Evolutionary conservation across 2,329 filamentous ascomycete genomes (phyloP).

Genomic region (Camillea tinctor): DNA sequence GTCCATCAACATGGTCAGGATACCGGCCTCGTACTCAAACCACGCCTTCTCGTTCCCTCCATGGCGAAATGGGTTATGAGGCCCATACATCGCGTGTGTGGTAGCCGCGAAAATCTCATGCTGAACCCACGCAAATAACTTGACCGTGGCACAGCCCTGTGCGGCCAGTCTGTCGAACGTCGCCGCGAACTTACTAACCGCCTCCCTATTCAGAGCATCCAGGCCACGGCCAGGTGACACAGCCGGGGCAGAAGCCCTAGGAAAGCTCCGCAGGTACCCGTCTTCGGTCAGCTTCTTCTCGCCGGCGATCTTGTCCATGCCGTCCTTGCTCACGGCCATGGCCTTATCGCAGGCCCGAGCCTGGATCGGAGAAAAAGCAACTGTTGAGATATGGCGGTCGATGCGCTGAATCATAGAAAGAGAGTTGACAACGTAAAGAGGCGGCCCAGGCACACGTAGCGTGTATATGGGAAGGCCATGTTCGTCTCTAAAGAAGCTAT

Average conservation of each 20-base stretch:
- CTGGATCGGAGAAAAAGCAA: constrained; percentile 8
- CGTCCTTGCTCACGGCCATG: constrained; percentile 6
- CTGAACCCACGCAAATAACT: constrained; percentile 22
- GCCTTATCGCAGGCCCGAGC: constrained; percentile 6
- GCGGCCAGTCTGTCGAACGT: constrained; percentile 2
- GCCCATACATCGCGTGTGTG: constrained; percentile 6
- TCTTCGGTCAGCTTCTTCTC: constrained; percentile 8
- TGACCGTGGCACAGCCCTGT: not conserved
- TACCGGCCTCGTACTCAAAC: constrained; percentile 1
- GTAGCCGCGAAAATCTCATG: constrained; percentile 14
- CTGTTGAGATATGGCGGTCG: constrained; percentile 11
- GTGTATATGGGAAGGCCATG: constrained; percentile 9
- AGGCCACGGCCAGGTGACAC: constrained; percentile 5
- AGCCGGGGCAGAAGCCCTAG: constrained; percentile 1
- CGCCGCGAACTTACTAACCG: not conserved
- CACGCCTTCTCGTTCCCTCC: constrained; percentile 2
- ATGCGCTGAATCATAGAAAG: constrained; percentile 7
- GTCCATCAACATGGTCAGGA: constrained; percentile 3
- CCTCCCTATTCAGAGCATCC: constrained; percentile 5
- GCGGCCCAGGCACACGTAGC: constrained; percentile 4
- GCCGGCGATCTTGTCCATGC: constrained; percentile 6
- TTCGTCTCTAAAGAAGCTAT: constrained; percentile 5
- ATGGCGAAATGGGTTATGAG: constrained; percentile 7
- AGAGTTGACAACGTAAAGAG: constrained; percentile 11
- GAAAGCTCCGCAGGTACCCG: constrained; percentile 8